Evolutionary conservation across 139 green algal genomes (phyloP).

Genomic region (Coccomyxa sp.): DNA sequence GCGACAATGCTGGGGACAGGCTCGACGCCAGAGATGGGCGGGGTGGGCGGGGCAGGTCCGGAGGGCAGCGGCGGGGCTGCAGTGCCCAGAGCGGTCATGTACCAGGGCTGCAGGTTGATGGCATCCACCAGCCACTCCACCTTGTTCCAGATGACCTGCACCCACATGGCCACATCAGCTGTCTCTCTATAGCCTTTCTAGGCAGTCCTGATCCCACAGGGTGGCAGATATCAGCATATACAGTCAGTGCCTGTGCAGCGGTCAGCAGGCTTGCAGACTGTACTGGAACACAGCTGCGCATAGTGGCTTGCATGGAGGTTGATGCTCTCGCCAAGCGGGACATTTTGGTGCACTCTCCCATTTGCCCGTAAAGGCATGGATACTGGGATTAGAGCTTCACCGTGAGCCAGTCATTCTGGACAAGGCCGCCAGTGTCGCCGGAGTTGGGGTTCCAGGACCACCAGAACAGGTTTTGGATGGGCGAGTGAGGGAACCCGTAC

Average conservation of each 20-base stretch:
- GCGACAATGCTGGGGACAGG: not conserved
- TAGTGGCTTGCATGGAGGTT: too few relatives aligned
- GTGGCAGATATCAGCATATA: too few relatives aligned
- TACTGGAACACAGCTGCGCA: too few relatives aligned
- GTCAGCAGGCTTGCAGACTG: too few relatives aligned
- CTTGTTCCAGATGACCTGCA: constrained; percentile 9
- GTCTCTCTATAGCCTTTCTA: too few relatives aligned
- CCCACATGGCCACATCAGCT: not conserved
- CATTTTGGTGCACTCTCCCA: too few relatives aligned
- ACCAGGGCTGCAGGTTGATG: not conserved
- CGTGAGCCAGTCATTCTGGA: constrained; percentile 3
- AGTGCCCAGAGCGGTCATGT: not conserved
- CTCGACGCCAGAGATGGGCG: not conserved
- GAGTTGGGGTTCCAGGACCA: constrained; percentile 36
- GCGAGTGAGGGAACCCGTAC: not conserved
- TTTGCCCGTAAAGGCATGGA: too few relatives aligned
- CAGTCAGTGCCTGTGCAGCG: too few relatives aligned
- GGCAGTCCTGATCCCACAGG: too few relatives aligned
- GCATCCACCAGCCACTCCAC: not conserved
- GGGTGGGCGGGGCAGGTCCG: too few relatives aligned
- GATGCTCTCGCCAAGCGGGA: too few relatives aligned
- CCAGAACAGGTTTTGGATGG: constrained; percentile 7
- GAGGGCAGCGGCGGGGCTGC: not conserved
- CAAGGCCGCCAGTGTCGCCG: constrained; percentile 24
- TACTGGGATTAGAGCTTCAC: not conserved